A percentile compares a stretch with the other conserved stretches of the same genome.
Evolutionary conservation across 257 asterid genomes (phyloP).

Genomic region (Nicotiana obtusifolia): DNA sequence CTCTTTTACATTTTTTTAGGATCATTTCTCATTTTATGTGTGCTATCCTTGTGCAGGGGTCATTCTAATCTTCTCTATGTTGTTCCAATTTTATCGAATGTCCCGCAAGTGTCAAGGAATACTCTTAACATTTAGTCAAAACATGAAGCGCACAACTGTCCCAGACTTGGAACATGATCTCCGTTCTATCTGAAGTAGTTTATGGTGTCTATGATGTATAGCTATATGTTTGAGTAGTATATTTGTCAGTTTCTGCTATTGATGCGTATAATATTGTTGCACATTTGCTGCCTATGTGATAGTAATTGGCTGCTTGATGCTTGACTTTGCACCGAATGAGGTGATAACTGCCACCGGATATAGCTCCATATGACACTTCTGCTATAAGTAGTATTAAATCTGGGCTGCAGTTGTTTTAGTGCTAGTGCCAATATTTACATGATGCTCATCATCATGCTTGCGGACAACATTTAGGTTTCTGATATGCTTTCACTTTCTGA

Average conservation of each 20-base stretch:
- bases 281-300: background rate
- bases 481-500: slow-evolving; percentile 1
- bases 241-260: background rate
- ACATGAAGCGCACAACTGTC: background rate
- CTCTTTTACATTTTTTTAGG: background rate
- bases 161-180: background rate
- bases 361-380: background rate
- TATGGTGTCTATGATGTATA: background rate
- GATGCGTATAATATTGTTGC: background rate
- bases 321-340: background rate
- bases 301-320: background rate
- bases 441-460: background rate
- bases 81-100: too few species aligned
- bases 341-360: background rate
- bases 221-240: background rate
- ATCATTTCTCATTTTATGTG: too few species aligned
- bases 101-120: too few species aligned
- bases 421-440: background rate
- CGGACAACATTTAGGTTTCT: background rate
- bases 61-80: too few species aligned
- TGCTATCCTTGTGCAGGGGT: too few species aligned
- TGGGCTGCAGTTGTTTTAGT: background rate
- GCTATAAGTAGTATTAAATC: background rate
- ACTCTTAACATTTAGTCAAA: background rate
- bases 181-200: background rate